Evolutionary conservation across 2,329 filamentous ascomycete genomes (phyloP).

Genomic region (Ophiostoma triangulosporum): DNA sequence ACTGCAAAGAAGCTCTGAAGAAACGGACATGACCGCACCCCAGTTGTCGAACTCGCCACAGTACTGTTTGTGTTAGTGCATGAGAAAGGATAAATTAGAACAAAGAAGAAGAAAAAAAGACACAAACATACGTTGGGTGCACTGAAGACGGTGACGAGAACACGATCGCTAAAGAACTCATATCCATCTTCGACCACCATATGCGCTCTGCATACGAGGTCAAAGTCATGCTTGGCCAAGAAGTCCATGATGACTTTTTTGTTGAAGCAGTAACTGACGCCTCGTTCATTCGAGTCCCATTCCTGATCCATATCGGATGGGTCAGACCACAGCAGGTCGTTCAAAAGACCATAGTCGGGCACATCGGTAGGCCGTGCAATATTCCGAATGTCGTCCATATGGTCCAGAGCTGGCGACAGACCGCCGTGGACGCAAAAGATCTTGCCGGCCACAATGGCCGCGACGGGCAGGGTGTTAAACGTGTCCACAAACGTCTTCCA

Average conservation of each 20-base stretch:
- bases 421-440: conserved; percentile 99
- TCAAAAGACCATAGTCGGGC: conserved; percentile 93
- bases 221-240: conserved; percentile 99
- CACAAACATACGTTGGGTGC: conserved; percentile 76
- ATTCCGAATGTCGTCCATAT: conserved; percentile 98
- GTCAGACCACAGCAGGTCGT: conserved; percentile 96
- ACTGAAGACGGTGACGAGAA: conserved; percentile 93
- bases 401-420: conserved; percentile 92
- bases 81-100: conserved; percentile 2
- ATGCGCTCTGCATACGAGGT: conserved; percentile 95
- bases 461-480: conserved; percentile 98
- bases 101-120: not conserved
- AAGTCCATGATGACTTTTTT: conserved; percentile 98
- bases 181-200: conserved; percentile 98
- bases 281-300: conserved; percentile 94
- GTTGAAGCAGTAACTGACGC: conserved; percentile 96
- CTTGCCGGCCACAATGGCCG: conserved; percentile 98
- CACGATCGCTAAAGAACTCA: conserved; percentile 98
- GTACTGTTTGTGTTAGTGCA: conserved; percentile 43
- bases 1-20: conserved; percentile 81
- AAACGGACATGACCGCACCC: conserved; percentile 98
- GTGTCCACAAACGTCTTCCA: conserved; percentile 99
- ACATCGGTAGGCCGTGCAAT: conserved; percentile 99
- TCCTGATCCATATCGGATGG: conserved; percentile 96
- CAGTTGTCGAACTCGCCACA: conserved; percentile 99